Conservation (phyloP, 176 grass and related monocot species). For the Oryza brachyantha region DNA sequence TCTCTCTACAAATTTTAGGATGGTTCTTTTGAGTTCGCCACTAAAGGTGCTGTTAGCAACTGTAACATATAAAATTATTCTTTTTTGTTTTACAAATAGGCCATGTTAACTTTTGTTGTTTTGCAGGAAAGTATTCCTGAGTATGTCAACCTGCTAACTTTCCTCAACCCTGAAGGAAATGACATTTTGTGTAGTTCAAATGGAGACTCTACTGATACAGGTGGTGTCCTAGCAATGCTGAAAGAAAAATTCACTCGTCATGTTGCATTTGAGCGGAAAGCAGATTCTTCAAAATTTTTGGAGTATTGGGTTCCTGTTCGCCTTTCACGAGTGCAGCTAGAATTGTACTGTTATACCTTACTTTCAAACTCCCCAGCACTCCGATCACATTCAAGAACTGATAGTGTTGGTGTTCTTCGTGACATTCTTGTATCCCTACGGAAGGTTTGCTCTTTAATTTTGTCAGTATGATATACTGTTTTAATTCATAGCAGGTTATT, state of each 20-base stretch:
- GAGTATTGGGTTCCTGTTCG: constrained; percentile 91
- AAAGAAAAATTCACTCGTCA: constrained; percentile 58
- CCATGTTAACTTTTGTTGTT: constrained; percentile 36
- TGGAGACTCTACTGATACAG: constrained; percentile 42
- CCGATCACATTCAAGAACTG: constrained; percentile 73
- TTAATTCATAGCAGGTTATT: constrained; percentile 23
- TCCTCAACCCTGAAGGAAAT: constrained; percentile 55
- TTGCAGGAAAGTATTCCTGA: constrained; percentile 81
- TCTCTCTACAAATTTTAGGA: constrained; percentile 66
- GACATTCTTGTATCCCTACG: constrained; percentile 71
- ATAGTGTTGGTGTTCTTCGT: constrained; percentile 73
- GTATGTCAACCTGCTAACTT: constrained; percentile 74
- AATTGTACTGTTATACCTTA: constrained; percentile 78
- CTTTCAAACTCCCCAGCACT: constrained; percentile 69
- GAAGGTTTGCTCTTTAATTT: constrained; percentile 62
- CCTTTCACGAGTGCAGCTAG: constrained; percentile 78
- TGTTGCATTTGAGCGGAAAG: constrained; percentile 64
- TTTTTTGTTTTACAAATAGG: neutral
- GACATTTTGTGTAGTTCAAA: constrained; percentile 27
- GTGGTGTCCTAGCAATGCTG: constrained; percentile 41
- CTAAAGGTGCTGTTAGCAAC: constrained; percentile 53
- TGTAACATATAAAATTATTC: constrained; percentile 3
- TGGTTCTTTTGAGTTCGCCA: constrained; percentile 61
- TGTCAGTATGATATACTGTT: constrained; percentile 22
- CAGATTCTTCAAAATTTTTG: constrained; percentile 66